Evolutionary conservation across 1,284 basidiomycete genomes (phyloP).

Genomic region (Xerocomus nothofagi): DNA sequence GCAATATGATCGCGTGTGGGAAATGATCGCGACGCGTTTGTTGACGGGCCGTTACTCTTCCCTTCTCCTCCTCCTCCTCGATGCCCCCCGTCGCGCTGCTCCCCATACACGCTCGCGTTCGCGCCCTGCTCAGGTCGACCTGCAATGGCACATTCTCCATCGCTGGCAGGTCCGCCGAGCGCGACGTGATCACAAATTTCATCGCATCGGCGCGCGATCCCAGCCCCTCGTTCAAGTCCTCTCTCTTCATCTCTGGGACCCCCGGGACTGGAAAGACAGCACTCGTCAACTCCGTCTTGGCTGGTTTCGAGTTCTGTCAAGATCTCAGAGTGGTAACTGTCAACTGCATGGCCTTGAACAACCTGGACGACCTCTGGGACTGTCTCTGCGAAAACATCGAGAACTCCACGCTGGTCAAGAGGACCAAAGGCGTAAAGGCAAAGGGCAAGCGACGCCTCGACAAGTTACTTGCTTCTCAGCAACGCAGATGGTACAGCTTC

Average conservation of each 20-base stretch:
- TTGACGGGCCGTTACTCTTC: conserved; percentile 20
- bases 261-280: conserved; percentile 85
- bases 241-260: conserved; percentile 75
- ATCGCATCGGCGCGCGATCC: conserved; percentile 35
- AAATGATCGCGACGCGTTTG: conserved; percentile 23
- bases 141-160: conserved; percentile 53
- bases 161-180: conserved; percentile 66
- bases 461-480: conserved; percentile 36
- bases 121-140: conserved; percentile 67
- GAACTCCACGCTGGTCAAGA: conserved; percentile 35
- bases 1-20: conserved; percentile 7
- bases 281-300: conserved; percentile 64
- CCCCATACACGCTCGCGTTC: conserved; percentile 63
- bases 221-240: conserved; percentile 45
- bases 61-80: conserved; percentile 52
- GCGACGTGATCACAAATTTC: conserved; percentile 56
- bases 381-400: conserved; percentile 59
- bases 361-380: conserved; percentile 69
- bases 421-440: conserved; percentile 42
- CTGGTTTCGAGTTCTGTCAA: conserved; percentile 37
- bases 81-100: conserved; percentile 55
- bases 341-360: conserved; percentile 76
- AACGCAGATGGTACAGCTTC: conserved; percentile 55
- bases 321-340: conserved; percentile 53
- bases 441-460: conserved; percentile 46